phyloP scores from a whole-genome alignment of 2,329 filamentous ascomycete species.

The Cercospora canescens region DNA sequence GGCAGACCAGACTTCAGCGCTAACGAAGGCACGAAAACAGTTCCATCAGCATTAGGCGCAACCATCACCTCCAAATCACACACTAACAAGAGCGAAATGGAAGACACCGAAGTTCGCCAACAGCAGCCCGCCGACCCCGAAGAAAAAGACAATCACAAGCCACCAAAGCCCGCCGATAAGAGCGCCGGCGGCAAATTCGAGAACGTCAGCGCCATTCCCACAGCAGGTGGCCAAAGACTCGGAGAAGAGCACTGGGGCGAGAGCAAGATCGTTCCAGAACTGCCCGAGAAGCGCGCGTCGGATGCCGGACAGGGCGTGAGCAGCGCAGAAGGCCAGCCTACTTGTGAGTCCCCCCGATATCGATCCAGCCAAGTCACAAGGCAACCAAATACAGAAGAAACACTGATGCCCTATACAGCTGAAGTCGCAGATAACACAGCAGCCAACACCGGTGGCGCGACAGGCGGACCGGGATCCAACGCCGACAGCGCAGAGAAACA shows the following conservation, averaged over 20 bases:
- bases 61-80: background rate
- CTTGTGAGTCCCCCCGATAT: conserved; percentile 26
- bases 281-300: conserved; percentile 19
- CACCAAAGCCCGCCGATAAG: conserved; percentile 10
- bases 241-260: conserved; percentile 38
- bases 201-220: conserved; percentile 34
- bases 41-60: background rate
- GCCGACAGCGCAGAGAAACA: conserved; percentile 25
- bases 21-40: conserved; percentile 4
- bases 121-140: background rate
- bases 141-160: conserved; percentile 15
- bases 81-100: background rate
- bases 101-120: background rate
- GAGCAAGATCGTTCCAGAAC: conserved; percentile 36
- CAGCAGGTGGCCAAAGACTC: conserved; percentile 34
- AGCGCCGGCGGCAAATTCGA: conserved; percentile 19
- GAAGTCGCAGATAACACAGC: conserved; percentile 29
- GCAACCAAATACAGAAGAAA: background rate
- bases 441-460: conserved; percentile 30
- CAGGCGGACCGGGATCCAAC: conserved; percentile 8
- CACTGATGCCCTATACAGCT: background rate
- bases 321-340: conserved; percentile 30
- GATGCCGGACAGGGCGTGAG: conserved; percentile 17
- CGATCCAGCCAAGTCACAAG: no score
- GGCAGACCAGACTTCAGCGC: conserved; percentile 7